Percentiles rank a stretch among this genome's conserved stretches.
These are phyloP conservation scores for Rostrohypoxylon terebratum DNA, from an alignment of 495 filamentous ascomycete species.

Conservation along the genomic window DNA sequence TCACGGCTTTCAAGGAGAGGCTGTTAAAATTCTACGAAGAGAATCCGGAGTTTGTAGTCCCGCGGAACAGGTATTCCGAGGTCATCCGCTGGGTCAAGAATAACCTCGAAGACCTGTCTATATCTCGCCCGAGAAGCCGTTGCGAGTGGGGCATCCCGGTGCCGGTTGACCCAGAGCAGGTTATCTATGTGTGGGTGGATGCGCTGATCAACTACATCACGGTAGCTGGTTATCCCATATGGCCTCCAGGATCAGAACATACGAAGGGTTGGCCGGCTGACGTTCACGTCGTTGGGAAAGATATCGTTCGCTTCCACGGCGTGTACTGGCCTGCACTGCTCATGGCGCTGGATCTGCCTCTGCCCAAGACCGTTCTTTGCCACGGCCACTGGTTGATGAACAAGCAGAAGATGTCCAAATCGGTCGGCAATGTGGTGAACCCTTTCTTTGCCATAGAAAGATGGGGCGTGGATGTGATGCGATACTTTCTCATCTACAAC, in stretches of 20 bases:
- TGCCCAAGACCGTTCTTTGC: conserved; percentile 84
- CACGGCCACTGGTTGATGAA: conserved; percentile 97
- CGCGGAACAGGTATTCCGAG: conserved; percentile 71
- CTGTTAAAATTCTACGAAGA: conserved; percentile 81
- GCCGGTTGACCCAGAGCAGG: conserved; percentile 84
- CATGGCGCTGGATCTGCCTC: conserved; percentile 83
- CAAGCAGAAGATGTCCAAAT: conserved; percentile 93
- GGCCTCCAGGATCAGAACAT: conserved; percentile 67
- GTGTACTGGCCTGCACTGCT: conserved; percentile 99
- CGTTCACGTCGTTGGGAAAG: conserved; percentile 93
- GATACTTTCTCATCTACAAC: conserved; percentile 84
- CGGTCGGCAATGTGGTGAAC: conserved; percentile 92
- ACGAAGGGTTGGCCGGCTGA: conserved; percentile 87
- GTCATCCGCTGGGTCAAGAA: conserved; percentile 75
- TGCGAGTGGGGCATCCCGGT: conserved; percentile 92
- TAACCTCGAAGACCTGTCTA: conserved; percentile 84
- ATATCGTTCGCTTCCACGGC: conserved; percentile 95
- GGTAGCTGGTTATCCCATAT: conserved; percentile 83
- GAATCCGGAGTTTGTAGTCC: conserved; percentile 78
- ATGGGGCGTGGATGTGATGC: conserved; percentile 87
- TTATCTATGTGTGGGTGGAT: conserved; percentile 98
- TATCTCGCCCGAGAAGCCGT: conserved; percentile 83
- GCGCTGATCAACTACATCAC: conserved; percentile 95
- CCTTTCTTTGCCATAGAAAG: conserved; percentile 91
- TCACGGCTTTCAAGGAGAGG: conserved; percentile 80